These are phyloP conservation scores for Exidia glandulosa DNA, from an alignment of 768 basidiomycete species.

Conservation along the genomic window DNA sequence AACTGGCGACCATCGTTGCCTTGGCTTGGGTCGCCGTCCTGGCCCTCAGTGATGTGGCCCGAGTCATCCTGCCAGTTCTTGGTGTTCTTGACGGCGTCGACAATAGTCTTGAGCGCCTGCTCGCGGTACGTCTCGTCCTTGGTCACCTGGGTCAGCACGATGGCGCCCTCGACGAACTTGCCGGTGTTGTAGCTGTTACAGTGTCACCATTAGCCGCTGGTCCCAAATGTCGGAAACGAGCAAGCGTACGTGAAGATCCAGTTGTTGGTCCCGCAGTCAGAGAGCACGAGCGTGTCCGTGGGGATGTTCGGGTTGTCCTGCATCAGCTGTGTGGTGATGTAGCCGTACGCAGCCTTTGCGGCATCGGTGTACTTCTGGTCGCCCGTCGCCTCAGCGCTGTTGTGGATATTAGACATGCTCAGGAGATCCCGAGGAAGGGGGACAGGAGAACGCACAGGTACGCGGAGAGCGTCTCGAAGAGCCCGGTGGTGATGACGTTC, in stretches of 20 bases:
- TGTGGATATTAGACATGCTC: slow-evolving; percentile 18
- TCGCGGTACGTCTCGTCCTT: slow-evolving; percentile 30
- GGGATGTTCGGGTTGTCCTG: slow-evolving; percentile 31
- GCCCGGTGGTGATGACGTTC: slow-evolving; percentile 23
- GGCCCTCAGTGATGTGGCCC: slow-evolving; percentile 43
- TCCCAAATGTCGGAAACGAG: too few species aligned
- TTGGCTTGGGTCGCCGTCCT: neutral
- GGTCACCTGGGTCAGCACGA: slow-evolving; percentile 16
- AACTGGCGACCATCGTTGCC: neutral
- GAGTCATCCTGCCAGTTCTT: slow-evolving; percentile 31
- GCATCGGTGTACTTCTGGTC: slow-evolving; percentile 36
- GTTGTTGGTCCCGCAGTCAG: slow-evolving; percentile 34
- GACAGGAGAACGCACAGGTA: neutral
- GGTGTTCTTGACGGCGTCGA: slow-evolving; percentile 30
- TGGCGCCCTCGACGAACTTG: slow-evolving; percentile 38
- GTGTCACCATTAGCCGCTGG: too few species aligned
- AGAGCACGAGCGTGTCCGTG: slow-evolving; percentile 35
- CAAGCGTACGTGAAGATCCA: slow-evolving; percentile 48
- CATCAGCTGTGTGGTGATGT: slow-evolving; percentile 34
- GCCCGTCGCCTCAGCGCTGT: slow-evolving; percentile 34
- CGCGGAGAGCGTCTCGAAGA: neutral
- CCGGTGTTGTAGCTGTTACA: slow-evolving; percentile 47
- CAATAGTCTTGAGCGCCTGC: slow-evolving; percentile 25
- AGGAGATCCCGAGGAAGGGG: too few species aligned
- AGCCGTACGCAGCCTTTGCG: slow-evolving; percentile 35